Base-by-base conservation (phyloP, 371 early-diverging fungal genomes). In the Sporodiniella umbellata region DNA sequence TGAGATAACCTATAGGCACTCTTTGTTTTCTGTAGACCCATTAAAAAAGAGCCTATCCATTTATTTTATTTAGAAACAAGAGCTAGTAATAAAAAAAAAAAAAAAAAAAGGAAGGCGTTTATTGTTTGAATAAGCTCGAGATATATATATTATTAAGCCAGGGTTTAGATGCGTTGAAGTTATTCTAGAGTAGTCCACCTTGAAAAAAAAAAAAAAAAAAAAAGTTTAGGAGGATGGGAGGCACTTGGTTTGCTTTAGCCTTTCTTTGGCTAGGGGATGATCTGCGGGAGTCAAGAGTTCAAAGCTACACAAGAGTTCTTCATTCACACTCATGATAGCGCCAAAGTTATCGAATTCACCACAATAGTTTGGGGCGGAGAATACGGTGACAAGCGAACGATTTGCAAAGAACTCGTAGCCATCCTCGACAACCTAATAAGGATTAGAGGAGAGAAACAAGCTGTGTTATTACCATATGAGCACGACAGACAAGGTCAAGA, bases 321-420 rank as follows among this genome's bases (percentile, higher is more conserved):
- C 89, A 60, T 89, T 90, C n/a, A 97, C 94, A 25, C 85, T 81
- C 96, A 98, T 94, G 56, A 96, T 91, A 0, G 93, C 96, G 5
- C 94, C 94, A 54, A 78, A 85, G 51, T 97, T 97, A 62, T 95
- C 95, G 77, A 96, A 97, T 69, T 96, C 97, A 25, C 97, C 98
- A 64, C 99, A 99, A 62, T 98, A 99, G 72, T 99, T 97, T 33
- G 98, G 98, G 4, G 99, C 98, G 21, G 89, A 89, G 60, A 96
- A 99, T 21, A 99, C 78, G 4, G 99, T 99, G 0, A 99, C 98
- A 31, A 96, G 72, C 22, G 86, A 81, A 33, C 93, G 80, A 54
- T 93, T 87, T 40, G 87, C 89, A 79, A 97, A 97, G 66, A 99
- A 99, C 70, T 97, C 95, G 64, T 99, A 99, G 14, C 98, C 97